phyloP scores from a whole-genome alignment of 177 flowering plant genomes.

The Vitis hybrid region DNA sequence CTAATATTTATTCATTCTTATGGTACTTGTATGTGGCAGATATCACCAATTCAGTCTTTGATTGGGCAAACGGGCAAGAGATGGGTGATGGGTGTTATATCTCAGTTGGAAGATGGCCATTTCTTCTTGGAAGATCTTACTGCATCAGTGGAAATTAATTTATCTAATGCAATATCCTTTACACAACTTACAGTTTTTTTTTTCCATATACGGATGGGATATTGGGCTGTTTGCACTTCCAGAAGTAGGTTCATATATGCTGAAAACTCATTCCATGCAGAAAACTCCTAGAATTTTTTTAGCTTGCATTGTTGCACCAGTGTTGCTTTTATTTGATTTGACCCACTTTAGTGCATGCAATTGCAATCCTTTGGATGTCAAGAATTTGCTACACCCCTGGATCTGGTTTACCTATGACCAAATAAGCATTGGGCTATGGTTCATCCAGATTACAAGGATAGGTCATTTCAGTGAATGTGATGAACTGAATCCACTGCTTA shows the following conservation, averaged over 20 bases:
- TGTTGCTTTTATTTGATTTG: too few relatives aligned
- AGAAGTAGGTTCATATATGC: too few relatives aligned
- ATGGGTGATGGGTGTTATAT: slow-evolving; percentile 97
- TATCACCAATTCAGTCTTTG: slow-evolving; percentile 85
- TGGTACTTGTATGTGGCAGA: slow-evolving; percentile 39
- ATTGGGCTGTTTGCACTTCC: background rate
- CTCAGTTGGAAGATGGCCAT: slow-evolving; percentile 96
- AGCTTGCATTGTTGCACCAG: too few relatives aligned
- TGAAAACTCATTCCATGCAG: too few relatives aligned
- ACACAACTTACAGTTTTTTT: background rate
- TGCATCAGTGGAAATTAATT: slow-evolving; percentile 80
- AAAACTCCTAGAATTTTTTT: too few relatives aligned
- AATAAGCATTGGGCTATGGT: too few relatives aligned
- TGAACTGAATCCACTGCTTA: background rate
- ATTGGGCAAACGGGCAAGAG: slow-evolving; percentile 76
- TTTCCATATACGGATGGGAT: background rate
- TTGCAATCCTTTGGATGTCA: too few relatives aligned
- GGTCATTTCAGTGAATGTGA: background rate
- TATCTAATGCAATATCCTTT: slow-evolving; percentile 96
- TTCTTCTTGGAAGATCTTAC: slow-evolving; percentile 97
- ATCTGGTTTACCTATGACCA: too few relatives aligned
- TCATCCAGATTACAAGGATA: slow-evolving; percentile 3
- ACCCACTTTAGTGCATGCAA: too few relatives aligned
- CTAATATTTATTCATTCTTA: too few relatives aligned
- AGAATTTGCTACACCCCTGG: too few relatives aligned